Evolutionary conservation across 2,329 filamentous ascomycete species (phyloP).

Genomic region (Escovopsis sp.): DNA sequence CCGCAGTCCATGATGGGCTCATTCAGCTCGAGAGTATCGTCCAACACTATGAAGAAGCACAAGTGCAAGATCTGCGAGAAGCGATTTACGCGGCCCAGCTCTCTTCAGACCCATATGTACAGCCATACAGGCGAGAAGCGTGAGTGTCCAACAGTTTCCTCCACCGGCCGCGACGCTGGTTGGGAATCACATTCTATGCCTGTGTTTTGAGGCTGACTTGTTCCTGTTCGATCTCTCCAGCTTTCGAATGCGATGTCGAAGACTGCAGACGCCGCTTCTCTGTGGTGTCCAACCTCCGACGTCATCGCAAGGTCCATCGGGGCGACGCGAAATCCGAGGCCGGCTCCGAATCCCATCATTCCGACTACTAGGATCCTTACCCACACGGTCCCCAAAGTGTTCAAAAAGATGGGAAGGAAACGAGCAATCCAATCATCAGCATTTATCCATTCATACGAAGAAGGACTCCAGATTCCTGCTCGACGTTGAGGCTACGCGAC

Average conservation of each 20-base stretch:
- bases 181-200: too few relatives aligned
- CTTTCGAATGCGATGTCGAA: constrained; percentile 86
- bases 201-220: constrained; percentile 1
- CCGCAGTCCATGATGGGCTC: constrained; percentile 98
- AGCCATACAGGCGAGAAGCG: constrained; percentile 97
- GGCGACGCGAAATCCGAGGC: constrained; percentile 48
- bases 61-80: constrained; percentile 99
- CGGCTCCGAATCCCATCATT: constrained; percentile 48
- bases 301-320: constrained; percentile 90
- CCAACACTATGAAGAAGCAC: constrained; percentile 96
- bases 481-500: too few relatives aligned
- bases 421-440: too few relatives aligned
- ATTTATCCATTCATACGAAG: too few relatives aligned
- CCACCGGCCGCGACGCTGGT: too few relatives aligned
- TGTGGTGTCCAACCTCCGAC: constrained; percentile 85
- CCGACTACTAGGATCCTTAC: constrained; percentile 27
- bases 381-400: neutral
- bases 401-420: too few relatives aligned
- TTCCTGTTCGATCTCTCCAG: constrained; percentile 32
- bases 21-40: constrained; percentile 92
- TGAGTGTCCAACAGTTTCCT: constrained; percentile 49
- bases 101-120: constrained; percentile 94
- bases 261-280: constrained; percentile 94
- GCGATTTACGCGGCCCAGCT: constrained; percentile 87
- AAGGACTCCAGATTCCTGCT: too few relatives aligned